Percentiles rank a stretch among this genome's conserved stretches.
Conservation (phyloP, 2,329 filamentous ascomycete genomes). For the Xylariaceae sp. region DNA sequence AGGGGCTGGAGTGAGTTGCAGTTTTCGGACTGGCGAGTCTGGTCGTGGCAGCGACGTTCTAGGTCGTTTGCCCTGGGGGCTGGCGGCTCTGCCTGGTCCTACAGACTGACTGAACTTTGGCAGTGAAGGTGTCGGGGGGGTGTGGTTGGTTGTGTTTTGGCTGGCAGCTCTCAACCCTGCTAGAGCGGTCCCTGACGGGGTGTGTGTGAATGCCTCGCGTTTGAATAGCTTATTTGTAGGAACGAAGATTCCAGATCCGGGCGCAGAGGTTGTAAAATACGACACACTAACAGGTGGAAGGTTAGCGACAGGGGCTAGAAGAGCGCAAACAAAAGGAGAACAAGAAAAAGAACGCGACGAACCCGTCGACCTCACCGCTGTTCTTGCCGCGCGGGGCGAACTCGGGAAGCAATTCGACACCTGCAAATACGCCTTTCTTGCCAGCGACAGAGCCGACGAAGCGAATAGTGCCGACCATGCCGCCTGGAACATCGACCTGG, state of each 20-base stretch:
- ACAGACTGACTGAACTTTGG: constrained; percentile 87
- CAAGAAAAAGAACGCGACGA: constrained; percentile 20
- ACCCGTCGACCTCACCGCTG: constrained; percentile 93
- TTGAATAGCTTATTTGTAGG: constrained; percentile 76
- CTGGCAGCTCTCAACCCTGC: constrained; percentile 49
- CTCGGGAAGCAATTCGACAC: constrained; percentile 80
- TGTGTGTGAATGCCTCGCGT: constrained; percentile 59
- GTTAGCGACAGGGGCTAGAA: constrained; percentile 9
- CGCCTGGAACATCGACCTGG: constrained; percentile 83
- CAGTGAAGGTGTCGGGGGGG: constrained; percentile 61
- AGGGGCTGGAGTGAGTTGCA: constrained; percentile 58
- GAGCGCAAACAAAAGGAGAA: constrained; percentile 5
- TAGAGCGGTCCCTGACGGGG: constrained; percentile 63
- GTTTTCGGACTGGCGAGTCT: constrained; percentile 75
- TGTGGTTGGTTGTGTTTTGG: constrained; percentile 58
- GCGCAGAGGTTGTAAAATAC: constrained; percentile 77
- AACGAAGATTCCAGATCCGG: constrained; percentile 89
- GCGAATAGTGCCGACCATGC: constrained; percentile 84
- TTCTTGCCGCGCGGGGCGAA: constrained; percentile 88
- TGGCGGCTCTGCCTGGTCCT: constrained; percentile 68
- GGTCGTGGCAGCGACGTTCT: constrained; percentile 80
- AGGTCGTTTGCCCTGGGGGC: constrained; percentile 66
- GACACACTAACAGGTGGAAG: constrained; percentile 44
- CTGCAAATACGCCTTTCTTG: constrained; percentile 87
- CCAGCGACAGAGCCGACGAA: constrained; percentile 84